A percentile compares a stretch with the other conserved stretches of the same genome.
These are phyloP conservation scores for Mycena haematopus DNA, from an alignment of 768 basidiomycete species.

Conservation along the genomic window DNA sequence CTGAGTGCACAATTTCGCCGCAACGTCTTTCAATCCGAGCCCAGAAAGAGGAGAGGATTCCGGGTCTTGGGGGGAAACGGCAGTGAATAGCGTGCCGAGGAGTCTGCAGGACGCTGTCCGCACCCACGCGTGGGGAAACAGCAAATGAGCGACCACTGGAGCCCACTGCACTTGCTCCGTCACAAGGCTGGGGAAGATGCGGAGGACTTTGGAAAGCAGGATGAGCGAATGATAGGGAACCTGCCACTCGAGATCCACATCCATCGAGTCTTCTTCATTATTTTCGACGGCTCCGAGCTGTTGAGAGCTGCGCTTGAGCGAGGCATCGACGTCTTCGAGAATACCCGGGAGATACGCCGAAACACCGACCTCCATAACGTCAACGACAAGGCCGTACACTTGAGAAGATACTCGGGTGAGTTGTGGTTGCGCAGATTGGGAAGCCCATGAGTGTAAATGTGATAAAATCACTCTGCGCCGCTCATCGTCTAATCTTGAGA, in stretches of 20 bases:
- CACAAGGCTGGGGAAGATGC: constrained; percentile 57
- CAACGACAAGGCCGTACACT: constrained; percentile 82
- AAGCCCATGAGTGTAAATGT: constrained; percentile 83
- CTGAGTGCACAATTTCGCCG: constrained; percentile 75
- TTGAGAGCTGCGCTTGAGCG: constrained; percentile 52
- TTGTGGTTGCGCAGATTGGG: constrained; percentile 61
- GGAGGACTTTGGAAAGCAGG: constrained; percentile 66
- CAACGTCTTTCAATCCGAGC: constrained; percentile 67
- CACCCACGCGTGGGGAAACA: constrained; percentile 96
- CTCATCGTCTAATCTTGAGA: constrained; percentile 68
- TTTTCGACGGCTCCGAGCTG: constrained; percentile 48
- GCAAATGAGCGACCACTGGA: constrained; percentile 65
- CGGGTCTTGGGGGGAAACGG: constrained; percentile 47
- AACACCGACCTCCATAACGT: constrained; percentile 60
- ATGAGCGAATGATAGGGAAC: constrained; percentile 81
- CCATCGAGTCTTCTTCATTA: constrained; percentile 54
- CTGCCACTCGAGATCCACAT: constrained; percentile 77
- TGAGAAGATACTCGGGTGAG: constrained; percentile 80
- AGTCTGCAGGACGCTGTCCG: constrained; percentile 81
- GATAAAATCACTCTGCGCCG: constrained; percentile 62
- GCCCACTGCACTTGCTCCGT: constrained; percentile 65
- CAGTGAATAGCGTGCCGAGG: constrained; percentile 71
- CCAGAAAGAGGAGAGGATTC: constrained; percentile 57
- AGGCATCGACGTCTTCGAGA: constrained; percentile 60
- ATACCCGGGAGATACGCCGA: constrained; percentile 53